Conservation (phyloP, 2,329 filamentous ascomycete genomes). For the Talaromyces albobiverticillius region DNA sequence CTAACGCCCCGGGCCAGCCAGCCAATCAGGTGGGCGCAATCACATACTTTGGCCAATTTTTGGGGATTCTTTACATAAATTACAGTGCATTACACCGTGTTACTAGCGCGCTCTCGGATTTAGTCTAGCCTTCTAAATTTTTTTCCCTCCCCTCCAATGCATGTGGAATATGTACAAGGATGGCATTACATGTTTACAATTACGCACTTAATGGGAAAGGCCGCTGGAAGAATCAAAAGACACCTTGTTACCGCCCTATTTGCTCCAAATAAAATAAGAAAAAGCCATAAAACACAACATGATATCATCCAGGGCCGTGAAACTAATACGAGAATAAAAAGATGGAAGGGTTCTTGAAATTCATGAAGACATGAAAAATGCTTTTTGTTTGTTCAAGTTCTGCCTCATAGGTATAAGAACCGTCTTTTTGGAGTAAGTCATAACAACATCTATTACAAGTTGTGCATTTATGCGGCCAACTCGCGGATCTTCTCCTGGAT, state of each 20-base stretch:
- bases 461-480: constrained; percentile 51
- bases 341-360: not conserved
- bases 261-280: constrained; percentile 23
- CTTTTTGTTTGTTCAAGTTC: constrained; percentile 5
- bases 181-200: not conserved
- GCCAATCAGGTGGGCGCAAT: too few relatives aligned
- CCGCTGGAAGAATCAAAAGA: constrained; percentile 14
- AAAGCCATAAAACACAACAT: constrained; percentile 21
- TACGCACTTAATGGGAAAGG: not conserved
- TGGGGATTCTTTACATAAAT: not conserved
- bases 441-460: constrained; percentile 11
- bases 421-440: constrained; percentile 2
- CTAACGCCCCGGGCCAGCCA: too few relatives aligned
- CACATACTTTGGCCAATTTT: not conserved
- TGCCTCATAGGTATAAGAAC: not conserved
- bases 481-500: constrained; percentile 90
- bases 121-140: not conserved
- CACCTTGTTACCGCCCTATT: constrained; percentile 26
- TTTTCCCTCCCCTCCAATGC: too few relatives aligned
- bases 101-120: not conserved
- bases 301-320: constrained; percentile 28
- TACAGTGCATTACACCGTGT: not conserved
- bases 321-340: constrained; percentile 7
- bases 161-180: too few relatives aligned
- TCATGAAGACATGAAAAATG: constrained; percentile 1